A percentile compares a stretch with the other conserved stretches of the same genome.
phyloP scores from a whole-genome alignment of 2,329 filamentous ascomycete species.

The Emmonsiellopsis sp. region DNA sequence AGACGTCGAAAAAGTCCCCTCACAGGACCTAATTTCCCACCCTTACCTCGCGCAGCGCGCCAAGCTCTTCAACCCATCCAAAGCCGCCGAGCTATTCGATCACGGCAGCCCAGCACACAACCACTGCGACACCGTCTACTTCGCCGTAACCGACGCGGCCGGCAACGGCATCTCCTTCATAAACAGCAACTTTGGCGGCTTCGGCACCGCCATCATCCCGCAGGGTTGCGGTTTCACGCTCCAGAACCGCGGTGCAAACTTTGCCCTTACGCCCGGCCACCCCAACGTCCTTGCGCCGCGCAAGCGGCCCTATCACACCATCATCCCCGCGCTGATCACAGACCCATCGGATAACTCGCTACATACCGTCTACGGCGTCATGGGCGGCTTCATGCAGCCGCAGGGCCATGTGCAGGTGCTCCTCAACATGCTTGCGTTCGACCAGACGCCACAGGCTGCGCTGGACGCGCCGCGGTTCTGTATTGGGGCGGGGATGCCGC shows the following conservation, averaged over 20 bases:
- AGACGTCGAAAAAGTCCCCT: slow-evolving; percentile 60
- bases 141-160: slow-evolving; percentile 67
- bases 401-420: slow-evolving; percentile 93
- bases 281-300: slow-evolving; percentile 72
- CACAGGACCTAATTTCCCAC: slow-evolving; percentile 58
- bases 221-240: slow-evolving; percentile 81
- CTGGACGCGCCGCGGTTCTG: slow-evolving; percentile 88
- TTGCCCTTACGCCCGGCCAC: slow-evolving; percentile 59
- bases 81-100: slow-evolving; percentile 44
- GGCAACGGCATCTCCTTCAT: slow-evolving; percentile 96
- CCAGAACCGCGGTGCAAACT: slow-evolving; percentile 87
- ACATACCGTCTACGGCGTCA: slow-evolving; percentile 85
- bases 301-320: slow-evolving; percentile 94
- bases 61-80: slow-evolving; percentile 51
- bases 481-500: slow-evolving; percentile 65
- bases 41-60: slow-evolving; percentile 64
- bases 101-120: slow-evolving; percentile 79
- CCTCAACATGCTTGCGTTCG: slow-evolving; percentile 77
- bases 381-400: slow-evolving; percentile 98
- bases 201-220: slow-evolving; percentile 82
- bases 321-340: slow-evolving; percentile 87
- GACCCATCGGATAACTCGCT: slow-evolving; percentile 63
- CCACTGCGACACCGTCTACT: slow-evolving; percentile 90
- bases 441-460: slow-evolving; percentile 73
- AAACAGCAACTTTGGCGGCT: slow-evolving; percentile 82